These are phyloP conservation scores for Leucaena leucocephala DNA, from an alignment of 306 rosid species.

Conservation along the genomic window DNA sequence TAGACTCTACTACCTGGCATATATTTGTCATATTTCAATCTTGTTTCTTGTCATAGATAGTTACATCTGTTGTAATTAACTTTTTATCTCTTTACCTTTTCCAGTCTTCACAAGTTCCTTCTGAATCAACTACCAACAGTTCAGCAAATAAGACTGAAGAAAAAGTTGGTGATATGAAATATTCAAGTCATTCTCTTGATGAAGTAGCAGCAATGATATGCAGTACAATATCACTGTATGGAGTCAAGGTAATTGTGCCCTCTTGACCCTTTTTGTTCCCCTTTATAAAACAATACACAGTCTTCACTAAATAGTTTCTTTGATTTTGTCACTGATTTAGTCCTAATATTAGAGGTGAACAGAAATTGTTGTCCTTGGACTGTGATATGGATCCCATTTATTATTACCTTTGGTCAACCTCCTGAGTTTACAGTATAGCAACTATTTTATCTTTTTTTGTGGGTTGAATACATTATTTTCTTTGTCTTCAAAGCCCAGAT, in stretches of 20 bases:
- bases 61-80: slow-evolving; percentile 31
- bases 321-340: background rate
- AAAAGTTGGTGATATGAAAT: slow-evolving; percentile 77
- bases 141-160: slow-evolving; percentile 77
- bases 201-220: slow-evolving; percentile 93
- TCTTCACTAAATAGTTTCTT: slow-evolving; percentile 21
- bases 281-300: background rate
- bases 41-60: slow-evolving; percentile 24
- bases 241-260: slow-evolving; percentile 71
- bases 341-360: background rate
- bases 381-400: background rate
- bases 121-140: slow-evolving; percentile 69
- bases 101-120: slow-evolving; percentile 88
- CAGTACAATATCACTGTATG: slow-evolving; percentile 83
- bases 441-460: slow-evolving; percentile 20
- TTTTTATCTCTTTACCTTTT: slow-evolving; percentile 36
- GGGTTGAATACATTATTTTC: background rate
- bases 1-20: background rate
- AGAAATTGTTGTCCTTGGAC: background rate
- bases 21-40: slow-evolving; percentile 1
- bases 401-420: background rate
- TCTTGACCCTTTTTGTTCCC: slow-evolving; percentile 27
- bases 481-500: background rate
- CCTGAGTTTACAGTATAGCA: background rate
- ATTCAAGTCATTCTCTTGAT: slow-evolving; percentile 93